phyloP scores from a whole-genome alignment of 2,329 filamentous ascomycete species.

The Alternaria novae-zelandiae region DNA sequence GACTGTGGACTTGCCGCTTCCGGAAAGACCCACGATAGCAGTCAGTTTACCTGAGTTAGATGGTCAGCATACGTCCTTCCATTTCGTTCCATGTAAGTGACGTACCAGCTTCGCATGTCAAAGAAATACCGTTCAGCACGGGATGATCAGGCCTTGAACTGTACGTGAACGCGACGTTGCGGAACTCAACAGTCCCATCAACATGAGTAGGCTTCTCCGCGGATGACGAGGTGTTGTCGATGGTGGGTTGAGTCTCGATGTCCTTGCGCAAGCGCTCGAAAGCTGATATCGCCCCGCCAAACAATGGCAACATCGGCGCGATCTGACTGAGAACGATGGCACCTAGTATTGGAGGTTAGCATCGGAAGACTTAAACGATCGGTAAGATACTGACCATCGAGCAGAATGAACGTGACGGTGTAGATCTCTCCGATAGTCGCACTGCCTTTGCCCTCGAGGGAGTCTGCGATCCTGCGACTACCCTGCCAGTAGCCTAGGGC shows the following conservation, averaged over 20 bases:
- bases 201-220: conserved; percentile 30
- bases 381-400: conserved; percentile 51
- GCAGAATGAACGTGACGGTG: conserved; percentile 62
- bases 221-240: conserved; percentile 46
- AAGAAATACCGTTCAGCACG: conserved; percentile 48
- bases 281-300: conserved; percentile 58
- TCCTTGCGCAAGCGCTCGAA: conserved; percentile 65
- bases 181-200: conserved; percentile 57
- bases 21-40: conserved; percentile 53
- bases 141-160: conserved; percentile 49
- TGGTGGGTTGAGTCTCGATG: conserved; percentile 57
- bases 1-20: conserved; percentile 53
- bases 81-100: background rate
- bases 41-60: conserved; percentile 41
- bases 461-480: conserved; percentile 60
- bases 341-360: conserved; percentile 31
- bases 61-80: background rate
- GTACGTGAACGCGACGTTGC: conserved; percentile 51
- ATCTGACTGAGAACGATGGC: conserved; percentile 56
- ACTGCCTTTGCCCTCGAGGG: conserved; percentile 42
- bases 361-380: background rate
- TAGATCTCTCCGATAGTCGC: conserved; percentile 57
- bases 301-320: conserved; percentile 58
- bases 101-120: conserved; percentile 42
- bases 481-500: conserved; percentile 73